These are phyloP conservation scores for Glycine latifolia DNA, from an alignment of 306 rosid species.

Conservation along the genomic window DNA sequence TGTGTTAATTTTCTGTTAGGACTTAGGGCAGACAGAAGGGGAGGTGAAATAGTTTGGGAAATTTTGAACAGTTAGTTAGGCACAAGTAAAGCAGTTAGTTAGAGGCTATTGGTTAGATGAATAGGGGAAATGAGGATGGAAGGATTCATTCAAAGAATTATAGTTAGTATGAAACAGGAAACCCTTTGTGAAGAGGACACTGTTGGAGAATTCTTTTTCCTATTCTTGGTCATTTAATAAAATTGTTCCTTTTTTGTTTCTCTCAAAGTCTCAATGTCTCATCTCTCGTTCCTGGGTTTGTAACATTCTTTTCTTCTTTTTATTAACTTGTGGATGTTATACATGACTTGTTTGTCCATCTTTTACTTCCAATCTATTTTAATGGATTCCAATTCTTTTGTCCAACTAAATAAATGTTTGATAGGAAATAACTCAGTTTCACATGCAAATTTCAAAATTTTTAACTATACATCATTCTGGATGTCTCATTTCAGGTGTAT, in stretches of 20 bases:
- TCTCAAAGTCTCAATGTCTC: background rate
- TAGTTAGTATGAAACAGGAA: background rate
- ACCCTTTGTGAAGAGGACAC: background rate
- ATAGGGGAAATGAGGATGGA: background rate
- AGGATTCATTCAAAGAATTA: constrained; percentile 6
- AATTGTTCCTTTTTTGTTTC: background rate
- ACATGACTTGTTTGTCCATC: constrained; percentile 33
- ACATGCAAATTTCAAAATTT: constrained; percentile 23
- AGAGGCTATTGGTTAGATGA: background rate
- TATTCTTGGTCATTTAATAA: background rate
- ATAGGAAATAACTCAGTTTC: constrained; percentile 12
- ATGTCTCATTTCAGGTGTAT: constrained; percentile 73
- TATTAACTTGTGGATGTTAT: background rate
- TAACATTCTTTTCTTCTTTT: background rate
- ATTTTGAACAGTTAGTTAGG: background rate
- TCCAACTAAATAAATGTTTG: background rate
- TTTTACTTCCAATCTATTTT: constrained; percentile 24
- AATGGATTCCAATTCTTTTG: constrained; percentile 10
- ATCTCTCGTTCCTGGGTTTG: background rate
- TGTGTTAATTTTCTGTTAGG: background rate
- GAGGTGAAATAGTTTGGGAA: background rate
- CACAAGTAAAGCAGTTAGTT: background rate
- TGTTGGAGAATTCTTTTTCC: background rate
- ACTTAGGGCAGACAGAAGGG: background rate
- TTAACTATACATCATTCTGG: constrained; percentile 26